Evolutionary conservation across 495 filamentous ascomycete species (phyloP).

Genomic region (Lophiotrema nucula): DNA sequence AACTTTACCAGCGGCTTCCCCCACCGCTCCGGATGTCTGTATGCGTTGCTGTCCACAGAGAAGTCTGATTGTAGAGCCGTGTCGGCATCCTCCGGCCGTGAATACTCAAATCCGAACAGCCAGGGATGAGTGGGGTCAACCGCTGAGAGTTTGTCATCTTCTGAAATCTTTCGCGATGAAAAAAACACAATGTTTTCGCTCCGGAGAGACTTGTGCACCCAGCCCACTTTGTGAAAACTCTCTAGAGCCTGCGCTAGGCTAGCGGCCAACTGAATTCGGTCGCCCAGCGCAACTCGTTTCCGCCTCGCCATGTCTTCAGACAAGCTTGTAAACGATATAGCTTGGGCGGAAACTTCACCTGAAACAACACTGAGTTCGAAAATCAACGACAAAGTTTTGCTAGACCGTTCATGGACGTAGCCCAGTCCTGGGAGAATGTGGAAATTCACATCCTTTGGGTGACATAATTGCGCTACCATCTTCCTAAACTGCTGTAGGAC

Average conservation of each 20-base stretch:
- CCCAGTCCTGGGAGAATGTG: background rate
- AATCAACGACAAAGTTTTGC: background rate
- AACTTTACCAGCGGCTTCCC: background rate
- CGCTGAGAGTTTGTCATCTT: too few species aligned
- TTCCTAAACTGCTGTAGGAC: too few species aligned
- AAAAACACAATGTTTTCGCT: background rate
- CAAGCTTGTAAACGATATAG: too few species aligned
- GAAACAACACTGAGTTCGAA: background rate
- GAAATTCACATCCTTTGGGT: background rate
- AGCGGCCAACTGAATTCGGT: background rate
- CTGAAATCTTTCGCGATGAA: too few species aligned
- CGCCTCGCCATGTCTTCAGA: too few species aligned
- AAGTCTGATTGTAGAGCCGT: background rate
- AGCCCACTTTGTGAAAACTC: background rate
- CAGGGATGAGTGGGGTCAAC: background rate
- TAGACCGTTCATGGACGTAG: background rate
- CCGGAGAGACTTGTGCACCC: background rate
- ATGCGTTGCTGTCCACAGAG: background rate
- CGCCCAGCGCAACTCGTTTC: background rate
- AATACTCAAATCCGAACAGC: background rate
- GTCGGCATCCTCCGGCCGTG: background rate
- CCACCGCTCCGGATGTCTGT: background rate
- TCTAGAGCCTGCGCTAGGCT: background rate
- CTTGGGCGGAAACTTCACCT: background rate
- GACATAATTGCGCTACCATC: too few species aligned